Base-by-base conservation (phyloP, 2,329 filamentous ascomycete genomes). In the Aureobasidium zeae region DNA sequence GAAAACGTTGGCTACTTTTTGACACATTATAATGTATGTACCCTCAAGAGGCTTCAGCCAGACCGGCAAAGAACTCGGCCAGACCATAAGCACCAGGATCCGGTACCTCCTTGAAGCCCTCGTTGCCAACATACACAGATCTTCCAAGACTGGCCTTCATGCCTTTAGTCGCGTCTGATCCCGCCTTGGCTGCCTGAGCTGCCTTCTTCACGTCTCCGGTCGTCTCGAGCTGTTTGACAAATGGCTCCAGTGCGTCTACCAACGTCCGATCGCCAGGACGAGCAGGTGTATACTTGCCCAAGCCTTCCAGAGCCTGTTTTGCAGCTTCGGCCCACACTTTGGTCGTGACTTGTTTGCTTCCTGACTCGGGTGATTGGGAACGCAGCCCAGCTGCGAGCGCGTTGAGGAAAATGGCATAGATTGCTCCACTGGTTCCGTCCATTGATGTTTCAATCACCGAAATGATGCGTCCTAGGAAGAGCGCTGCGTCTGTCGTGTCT, bases 81-180 rank as follows among this genome's bases (percentile, higher is more conserved):
- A 96, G 78, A n/a, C 91, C 91, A 47, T 76, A 72, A 5, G 81
- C 81, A 20, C 81, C 80, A 2, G 83, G 83, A 65, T 86, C 83
- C 13, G 82, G 81, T 13, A 86, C 73, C 54, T 84, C 68, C 65
- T 77, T 78, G 66, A 73, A 88, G 12, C 82, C 83, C 58, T 69
- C 74, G 49, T 82, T 83, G 49, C 83, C 86, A 38, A 94, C 77
- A 60, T 93, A 93, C 9, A 91, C 86, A 2, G 82, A 77, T 47
- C 86, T 70, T 6, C 91, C 91, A 29, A 98, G 68, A 54, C 81
- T 91, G 30, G 91, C 86, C 61, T 83, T 78, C 88, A 98, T 95
- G 17, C 82, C 83, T 68, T 88, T 94, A 15, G 91, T 96, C 21
- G 76, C 76, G 51, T 89, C 81, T 3, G 88, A 83, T 0, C 83